Evolutionary conservation across 352 stramenopile species (phyloP).

Genomic region (Thraustochytrium sp.): DNA sequence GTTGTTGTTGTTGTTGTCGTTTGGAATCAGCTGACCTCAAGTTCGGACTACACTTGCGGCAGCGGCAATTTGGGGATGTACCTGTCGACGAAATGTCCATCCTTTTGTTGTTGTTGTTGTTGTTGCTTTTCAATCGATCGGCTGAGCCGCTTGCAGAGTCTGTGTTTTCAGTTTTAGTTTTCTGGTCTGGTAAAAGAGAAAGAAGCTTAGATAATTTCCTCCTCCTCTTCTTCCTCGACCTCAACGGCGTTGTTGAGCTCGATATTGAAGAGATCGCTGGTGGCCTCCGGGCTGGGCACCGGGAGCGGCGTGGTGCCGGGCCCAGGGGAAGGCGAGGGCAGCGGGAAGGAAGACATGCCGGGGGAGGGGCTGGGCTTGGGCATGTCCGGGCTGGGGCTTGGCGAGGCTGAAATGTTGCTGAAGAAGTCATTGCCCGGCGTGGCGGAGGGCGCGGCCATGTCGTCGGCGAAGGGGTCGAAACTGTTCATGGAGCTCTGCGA

Average conservation of each 20-base stretch:
- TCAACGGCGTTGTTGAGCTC: slow-evolving; percentile 9
- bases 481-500: background rate
- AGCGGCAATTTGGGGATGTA: too few species aligned
- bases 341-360: background rate
- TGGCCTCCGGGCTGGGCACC: background rate
- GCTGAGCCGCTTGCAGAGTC: too few species aligned
- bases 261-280: background rate
- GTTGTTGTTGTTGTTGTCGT: too few species aligned
- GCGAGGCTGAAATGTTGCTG: background rate
- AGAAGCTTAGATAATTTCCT: background rate
- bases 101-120: too few species aligned
- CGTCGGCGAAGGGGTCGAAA: slow-evolving; percentile 10
- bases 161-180: too few species aligned
- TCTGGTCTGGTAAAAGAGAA: background rate
- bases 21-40: too few species aligned
- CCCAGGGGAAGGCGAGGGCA: slow-evolving; percentile 8
- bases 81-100: too few species aligned
- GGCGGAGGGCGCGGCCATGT: background rate
- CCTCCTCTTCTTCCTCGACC: slow-evolving; percentile 35
- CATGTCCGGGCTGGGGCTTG: slow-evolving; percentile 4
- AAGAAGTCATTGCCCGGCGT: slow-evolving; percentile 1
- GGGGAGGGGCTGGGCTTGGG: background rate
- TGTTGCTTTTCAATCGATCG: too few species aligned
- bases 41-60: too few species aligned
- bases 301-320: background rate